These are phyloP conservation scores for Irineochytrium annulatum DNA, from an alignment of 192 early-diverging fungal species.

Conservation along the genomic window DNA sequence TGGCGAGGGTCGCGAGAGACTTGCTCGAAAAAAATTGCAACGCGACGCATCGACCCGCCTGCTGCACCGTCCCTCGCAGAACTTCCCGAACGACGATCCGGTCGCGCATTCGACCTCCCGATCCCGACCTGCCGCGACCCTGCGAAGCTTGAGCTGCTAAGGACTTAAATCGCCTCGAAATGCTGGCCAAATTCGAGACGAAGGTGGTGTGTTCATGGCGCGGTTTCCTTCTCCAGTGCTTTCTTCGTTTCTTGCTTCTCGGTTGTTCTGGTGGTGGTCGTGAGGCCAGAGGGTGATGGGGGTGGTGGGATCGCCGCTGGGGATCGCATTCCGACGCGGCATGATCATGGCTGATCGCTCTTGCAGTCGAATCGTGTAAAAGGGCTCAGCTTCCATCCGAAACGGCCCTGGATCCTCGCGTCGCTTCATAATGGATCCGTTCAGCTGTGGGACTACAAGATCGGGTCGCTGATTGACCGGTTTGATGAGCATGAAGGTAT, in stretches of 20 bases:
- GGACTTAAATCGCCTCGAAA: too few relatives aligned
- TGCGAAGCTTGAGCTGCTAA: too few relatives aligned
- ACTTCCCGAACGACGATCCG: too few relatives aligned
- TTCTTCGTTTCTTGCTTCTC: neutral
- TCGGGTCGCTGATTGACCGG: slow-evolving; percentile 95
- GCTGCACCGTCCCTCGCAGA: too few relatives aligned
- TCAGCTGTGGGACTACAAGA: slow-evolving; percentile 99
- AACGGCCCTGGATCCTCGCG: slow-evolving; percentile 97
- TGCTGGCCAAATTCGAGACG: slow-evolving; percentile 90
- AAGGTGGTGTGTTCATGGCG: slow-evolving; percentile 56
- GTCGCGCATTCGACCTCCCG: too few relatives aligned
- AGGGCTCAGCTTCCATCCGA: slow-evolving; percentile 92
- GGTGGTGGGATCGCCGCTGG: neutral
- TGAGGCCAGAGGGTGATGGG: neutral
- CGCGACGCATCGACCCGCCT: too few relatives aligned
- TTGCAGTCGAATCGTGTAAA: slow-evolving; percentile 83
- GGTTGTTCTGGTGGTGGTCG: neutral
- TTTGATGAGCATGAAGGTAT: slow-evolving; percentile 99
- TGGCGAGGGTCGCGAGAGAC: too few relatives aligned
- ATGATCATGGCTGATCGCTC: neutral
- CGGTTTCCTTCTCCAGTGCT: neutral
- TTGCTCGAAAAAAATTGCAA: too few relatives aligned
- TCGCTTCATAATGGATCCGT: slow-evolving; percentile 95
- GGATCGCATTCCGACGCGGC: neutral
- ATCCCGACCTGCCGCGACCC: too few relatives aligned